Conservation (phyloP, 2,329 filamentous ascomycete species). For the Xenosphaeropsis pyriputrescens region DNA sequence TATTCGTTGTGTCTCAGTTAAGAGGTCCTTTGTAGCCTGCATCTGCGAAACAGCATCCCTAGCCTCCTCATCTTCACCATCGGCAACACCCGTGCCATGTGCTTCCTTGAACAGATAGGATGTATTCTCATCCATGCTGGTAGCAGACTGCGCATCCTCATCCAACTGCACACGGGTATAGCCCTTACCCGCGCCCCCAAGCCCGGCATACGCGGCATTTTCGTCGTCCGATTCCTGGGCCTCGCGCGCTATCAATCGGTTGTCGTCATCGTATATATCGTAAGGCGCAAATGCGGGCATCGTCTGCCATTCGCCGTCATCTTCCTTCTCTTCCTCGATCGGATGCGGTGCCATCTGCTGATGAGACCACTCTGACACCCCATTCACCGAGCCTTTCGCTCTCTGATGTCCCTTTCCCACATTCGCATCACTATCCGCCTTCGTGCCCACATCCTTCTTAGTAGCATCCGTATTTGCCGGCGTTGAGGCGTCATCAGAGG, state of each 20-base stretch:
- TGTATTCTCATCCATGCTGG: conserved; percentile 94
- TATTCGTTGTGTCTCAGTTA: conserved; percentile 90
- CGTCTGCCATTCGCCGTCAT: conserved; percentile 70
- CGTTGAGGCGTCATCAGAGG: background rate
- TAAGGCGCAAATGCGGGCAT: conserved; percentile 92
- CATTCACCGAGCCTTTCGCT: conserved; percentile 9
- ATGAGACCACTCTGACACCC: conserved; percentile 75
- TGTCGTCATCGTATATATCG: conserved; percentile 92
- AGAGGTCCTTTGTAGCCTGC: conserved; percentile 85
- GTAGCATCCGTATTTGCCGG: too few relatives aligned
- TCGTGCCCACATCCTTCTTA: too few relatives aligned
- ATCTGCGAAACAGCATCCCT: conserved; percentile 80
- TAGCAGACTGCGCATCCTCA: conserved; percentile 85
- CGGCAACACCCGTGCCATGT: conserved; percentile 40
- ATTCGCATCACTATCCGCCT: too few relatives aligned
- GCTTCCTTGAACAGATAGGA: conserved; percentile 82
- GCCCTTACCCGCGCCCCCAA: conserved; percentile 84
- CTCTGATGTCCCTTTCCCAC: conserved; percentile 5
- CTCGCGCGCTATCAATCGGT: conserved; percentile 73
- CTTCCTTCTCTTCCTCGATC: conserved; percentile 34
- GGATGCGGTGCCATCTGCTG: conserved; percentile 47
- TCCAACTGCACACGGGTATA: conserved; percentile 93
- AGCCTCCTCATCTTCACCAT: conserved; percentile 60
- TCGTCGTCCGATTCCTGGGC: conserved; percentile 54
- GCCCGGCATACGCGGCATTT: conserved; percentile 54